Percentiles rank a stretch among this genome's conserved stretches.
Evolutionary conservation across 768 basidiomycete genomes (phyloP).

Genomic region (Paxillus ammoniavirescens): DNA sequence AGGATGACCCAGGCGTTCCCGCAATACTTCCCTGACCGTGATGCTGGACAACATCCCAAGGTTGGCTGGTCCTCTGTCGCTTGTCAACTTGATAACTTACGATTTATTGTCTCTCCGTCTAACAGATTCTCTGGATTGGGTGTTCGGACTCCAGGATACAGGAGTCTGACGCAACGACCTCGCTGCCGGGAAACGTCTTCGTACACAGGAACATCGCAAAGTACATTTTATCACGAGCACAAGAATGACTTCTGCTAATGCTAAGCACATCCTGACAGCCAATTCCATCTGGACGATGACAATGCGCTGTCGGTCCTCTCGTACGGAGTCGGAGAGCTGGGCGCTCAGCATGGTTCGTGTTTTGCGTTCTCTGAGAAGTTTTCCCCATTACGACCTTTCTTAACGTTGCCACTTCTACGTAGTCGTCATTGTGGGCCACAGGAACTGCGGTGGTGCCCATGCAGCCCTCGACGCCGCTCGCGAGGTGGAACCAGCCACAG

Average conservation of each 20-base stretch:
- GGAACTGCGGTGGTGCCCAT: slow-evolving; percentile 71
- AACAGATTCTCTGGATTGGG: slow-evolving; percentile 76
- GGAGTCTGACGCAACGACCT: slow-evolving; percentile 67
- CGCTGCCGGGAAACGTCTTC: slow-evolving; percentile 78
- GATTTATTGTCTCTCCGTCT: neutral
- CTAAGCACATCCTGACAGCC: slow-evolving; percentile 38
- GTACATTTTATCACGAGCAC: slow-evolving; percentile 35
- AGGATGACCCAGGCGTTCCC: slow-evolving; percentile 21
- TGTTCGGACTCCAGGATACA: slow-evolving; percentile 87
- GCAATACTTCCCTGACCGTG: slow-evolving; percentile 18
- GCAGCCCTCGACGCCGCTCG: too few relatives aligned
- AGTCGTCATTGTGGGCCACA: slow-evolving; percentile 84
- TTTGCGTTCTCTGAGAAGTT: slow-evolving; percentile 10
- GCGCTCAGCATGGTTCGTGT: slow-evolving; percentile 69
- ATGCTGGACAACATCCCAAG: slow-evolving; percentile 16
- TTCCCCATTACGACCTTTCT: slow-evolving; percentile 4
- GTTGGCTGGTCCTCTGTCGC: slow-evolving; percentile 1
- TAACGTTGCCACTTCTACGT: slow-evolving; percentile 30
- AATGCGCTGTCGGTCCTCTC: slow-evolving; percentile 67
- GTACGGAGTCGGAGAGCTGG: slow-evolving; percentile 67
- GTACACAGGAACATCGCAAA: slow-evolving; percentile 88
- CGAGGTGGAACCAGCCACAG: too few relatives aligned
- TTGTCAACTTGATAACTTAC: neutral
- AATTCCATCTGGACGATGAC: slow-evolving; percentile 68
- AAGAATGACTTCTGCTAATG: neutral